These are phyloP conservation scores for Spongispora temasekensis DNA, from an alignment of 1,284 basidiomycete species.

Conservation along the genomic window DNA sequence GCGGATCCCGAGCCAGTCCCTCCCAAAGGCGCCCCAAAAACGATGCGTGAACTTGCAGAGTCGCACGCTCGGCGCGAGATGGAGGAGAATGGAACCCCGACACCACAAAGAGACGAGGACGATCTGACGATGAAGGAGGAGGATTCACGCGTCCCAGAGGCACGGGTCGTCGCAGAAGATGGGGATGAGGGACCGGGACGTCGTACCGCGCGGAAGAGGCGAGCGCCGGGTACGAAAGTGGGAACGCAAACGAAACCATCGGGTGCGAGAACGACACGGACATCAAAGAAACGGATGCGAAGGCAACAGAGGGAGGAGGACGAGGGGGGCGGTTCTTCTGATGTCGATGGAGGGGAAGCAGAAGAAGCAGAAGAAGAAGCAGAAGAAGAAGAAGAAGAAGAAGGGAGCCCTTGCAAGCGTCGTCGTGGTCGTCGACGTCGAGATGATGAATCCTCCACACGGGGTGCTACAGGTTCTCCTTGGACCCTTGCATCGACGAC, in stretches of 20 bases:
- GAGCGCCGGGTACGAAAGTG: not conserved
- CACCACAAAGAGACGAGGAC: conserved; percentile 5
- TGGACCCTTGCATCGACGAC: conserved; percentile 10
- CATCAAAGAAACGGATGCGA: conserved; percentile 30
- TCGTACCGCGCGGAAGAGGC: conserved; percentile 11
- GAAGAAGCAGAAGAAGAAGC: conserved; percentile 10
- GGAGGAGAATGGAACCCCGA: conserved; percentile 2
- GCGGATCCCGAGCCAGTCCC: conserved; percentile 21
- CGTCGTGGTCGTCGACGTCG: too few relatives aligned
- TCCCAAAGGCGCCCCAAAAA: conserved; percentile 45
- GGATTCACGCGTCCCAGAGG: conserved; percentile 1
- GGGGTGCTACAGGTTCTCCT: not conserved
- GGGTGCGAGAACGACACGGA: conserved; percentile 14
- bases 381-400: conserved; percentile 13
- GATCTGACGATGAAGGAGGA: conserved; percentile 1
- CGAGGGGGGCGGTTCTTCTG: too few relatives aligned
- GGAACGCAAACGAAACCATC: not conserved
- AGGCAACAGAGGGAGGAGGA: conserved; percentile 11
- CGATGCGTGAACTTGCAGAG: conserved; percentile 69
- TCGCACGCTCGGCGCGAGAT: conserved; percentile 29
- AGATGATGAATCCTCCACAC: conserved; percentile 2
- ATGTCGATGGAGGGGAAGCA: conserved; percentile 21
- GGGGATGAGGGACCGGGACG: conserved; percentile 6
- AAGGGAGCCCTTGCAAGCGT: conserved; percentile 24
- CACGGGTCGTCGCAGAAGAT: conserved; percentile 5